phyloP scores from a whole-genome alignment of 73 alveolate genomes.

The Symbiodinium natans region DNA sequence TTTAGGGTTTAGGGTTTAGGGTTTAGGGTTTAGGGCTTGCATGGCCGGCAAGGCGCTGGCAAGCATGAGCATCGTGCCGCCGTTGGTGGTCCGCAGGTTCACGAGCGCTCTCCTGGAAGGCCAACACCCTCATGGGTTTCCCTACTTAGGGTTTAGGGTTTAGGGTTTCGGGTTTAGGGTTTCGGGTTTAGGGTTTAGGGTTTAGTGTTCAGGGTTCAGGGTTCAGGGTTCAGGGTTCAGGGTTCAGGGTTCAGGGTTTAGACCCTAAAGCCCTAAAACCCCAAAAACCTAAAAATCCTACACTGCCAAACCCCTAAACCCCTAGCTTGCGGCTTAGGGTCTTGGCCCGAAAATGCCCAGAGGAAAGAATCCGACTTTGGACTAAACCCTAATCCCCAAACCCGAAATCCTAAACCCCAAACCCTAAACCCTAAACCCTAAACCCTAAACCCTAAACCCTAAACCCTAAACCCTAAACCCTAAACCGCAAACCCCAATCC shows the following conservation, averaged over 20 bases:
- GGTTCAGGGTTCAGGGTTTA: background rate
- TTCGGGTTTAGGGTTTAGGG: background rate
- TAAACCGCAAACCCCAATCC: no score
- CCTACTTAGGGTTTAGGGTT: background rate
- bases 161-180: background rate
- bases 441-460: background rate
- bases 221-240: background rate
- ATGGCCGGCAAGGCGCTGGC: background rate
- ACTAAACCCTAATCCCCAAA: no score
- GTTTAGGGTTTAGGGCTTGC: background rate
- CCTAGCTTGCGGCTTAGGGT: background rate
- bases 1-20: background rate
- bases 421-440: background rate
- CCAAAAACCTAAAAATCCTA: background rate
- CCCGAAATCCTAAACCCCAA: no score
- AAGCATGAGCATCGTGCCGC: constrained; percentile 30
- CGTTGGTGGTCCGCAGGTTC: constrained; percentile 12
- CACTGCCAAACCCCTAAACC: background rate
- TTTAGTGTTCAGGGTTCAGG: background rate
- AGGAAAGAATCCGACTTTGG: background rate
- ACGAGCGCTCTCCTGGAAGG: background rate
- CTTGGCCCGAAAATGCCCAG: background rate
- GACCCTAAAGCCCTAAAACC: background rate
- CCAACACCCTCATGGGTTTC: no score
- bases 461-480: background rate